phyloP scores from a whole-genome alignment of 164 flowering plant species.

The Stephania yunnanensis region DNA sequence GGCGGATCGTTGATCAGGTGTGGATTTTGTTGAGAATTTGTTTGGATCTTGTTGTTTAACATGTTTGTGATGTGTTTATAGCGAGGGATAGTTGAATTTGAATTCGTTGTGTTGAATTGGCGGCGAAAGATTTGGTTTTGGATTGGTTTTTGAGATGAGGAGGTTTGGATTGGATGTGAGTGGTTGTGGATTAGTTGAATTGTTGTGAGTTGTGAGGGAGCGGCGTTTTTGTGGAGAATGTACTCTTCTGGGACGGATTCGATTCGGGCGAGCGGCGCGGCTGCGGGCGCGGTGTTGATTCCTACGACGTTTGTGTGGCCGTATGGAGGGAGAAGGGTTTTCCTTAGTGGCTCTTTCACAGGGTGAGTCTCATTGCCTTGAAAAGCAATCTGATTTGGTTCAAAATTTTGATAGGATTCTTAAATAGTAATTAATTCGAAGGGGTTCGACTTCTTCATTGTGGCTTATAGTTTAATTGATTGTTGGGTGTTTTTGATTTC shows the following conservation, averaged over 20 bases:
- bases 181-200: background rate
- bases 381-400: background rate
- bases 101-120: slow-evolving; percentile 5
- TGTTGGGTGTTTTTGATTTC: background rate
- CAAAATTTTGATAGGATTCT: background rate
- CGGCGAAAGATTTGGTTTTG: background rate
- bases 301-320: slow-evolving; percentile 55
- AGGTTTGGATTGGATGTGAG: background rate
- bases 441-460: background rate
- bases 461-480: slow-evolving; percentile 5
- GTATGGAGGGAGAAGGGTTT: slow-evolving; percentile 53
- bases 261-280: slow-evolving; percentile 30
- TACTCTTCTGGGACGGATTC: slow-evolving; percentile 30
- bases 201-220: background rate
- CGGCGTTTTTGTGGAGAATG: slow-evolving; percentile 25
- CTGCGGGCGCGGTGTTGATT: slow-evolving; percentile 24
- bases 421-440: background rate
- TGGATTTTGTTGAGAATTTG: slow-evolving; percentile 5
- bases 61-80: slow-evolving; percentile 33
- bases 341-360: slow-evolving; percentile 43
- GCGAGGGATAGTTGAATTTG: slow-evolving; percentile 44
- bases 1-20: background rate
- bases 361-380: slow-evolving; percentile 26
- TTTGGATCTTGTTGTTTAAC: slow-evolving; percentile 27
- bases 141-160: slow-evolving; percentile 5